Conservation (phyloP, 495 filamentous ascomycete genomes). For the Hypoxylon crocopeplum region DNA sequence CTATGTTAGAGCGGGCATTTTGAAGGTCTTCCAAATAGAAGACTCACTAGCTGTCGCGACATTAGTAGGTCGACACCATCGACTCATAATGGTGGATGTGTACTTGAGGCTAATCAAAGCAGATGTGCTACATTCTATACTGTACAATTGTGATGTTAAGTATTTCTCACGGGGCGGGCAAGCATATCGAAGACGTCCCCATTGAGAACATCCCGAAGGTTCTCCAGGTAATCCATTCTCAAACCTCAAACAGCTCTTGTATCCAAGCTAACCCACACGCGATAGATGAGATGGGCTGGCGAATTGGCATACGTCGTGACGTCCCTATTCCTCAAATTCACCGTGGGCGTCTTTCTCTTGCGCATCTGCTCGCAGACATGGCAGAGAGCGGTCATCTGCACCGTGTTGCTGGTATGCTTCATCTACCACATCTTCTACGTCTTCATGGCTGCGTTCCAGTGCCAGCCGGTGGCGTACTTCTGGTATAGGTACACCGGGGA, state of each 20-base stretch:
- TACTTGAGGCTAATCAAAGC: constrained; percentile 2
- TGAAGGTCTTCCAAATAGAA: constrained; percentile 34
- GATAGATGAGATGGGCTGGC: constrained; percentile 29
- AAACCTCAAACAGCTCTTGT: not conserved
- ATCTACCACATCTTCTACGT: constrained; percentile 45
- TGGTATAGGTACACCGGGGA: constrained; percentile 33
- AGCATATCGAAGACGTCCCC: constrained; percentile 16
- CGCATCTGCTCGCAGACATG: constrained; percentile 43
- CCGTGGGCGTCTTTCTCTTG: constrained; percentile 50
- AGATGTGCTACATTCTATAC: constrained; percentile 30
- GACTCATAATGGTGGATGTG: not conserved
- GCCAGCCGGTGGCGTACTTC: constrained; percentile 39
- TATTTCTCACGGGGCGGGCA: constrained; percentile 28
- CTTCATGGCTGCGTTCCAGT: constrained; percentile 48
- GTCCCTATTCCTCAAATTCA: constrained; percentile 44
- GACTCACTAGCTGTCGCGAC: constrained; percentile 36
- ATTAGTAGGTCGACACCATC: constrained; percentile 15
- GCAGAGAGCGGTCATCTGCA: constrained; percentile 41
- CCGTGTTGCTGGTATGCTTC: constrained; percentile 39
- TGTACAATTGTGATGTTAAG: constrained; percentile 16
- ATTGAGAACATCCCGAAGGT: constrained; percentile 25
- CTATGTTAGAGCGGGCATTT: constrained; percentile 28
- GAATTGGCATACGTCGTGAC: constrained; percentile 46
- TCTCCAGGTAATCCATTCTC: constrained; percentile 32
- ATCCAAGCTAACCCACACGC: not conserved